A percentile compares a stretch with the other conserved stretches of the same genome.
phyloP scores from a whole-genome alignment of 2,329 filamentous ascomycete species.

The Zarea fungicola region DNA sequence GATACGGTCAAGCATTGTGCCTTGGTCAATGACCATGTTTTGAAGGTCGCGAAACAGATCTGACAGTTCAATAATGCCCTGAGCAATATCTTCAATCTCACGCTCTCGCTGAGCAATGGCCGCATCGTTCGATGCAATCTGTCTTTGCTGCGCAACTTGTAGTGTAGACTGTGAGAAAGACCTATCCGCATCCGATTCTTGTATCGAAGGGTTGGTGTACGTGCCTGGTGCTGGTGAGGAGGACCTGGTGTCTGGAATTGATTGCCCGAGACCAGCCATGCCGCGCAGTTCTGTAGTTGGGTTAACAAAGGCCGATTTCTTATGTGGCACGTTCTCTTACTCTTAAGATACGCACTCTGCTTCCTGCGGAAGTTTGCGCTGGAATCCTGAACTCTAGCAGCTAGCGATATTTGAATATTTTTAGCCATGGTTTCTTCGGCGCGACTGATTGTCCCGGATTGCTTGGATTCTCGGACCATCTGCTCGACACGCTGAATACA shows the following conservation, averaged over 20 bases:
- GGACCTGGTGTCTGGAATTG: slow-evolving; percentile 47
- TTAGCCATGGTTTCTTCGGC: slow-evolving; percentile 93
- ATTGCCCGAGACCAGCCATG: slow-evolving; percentile 54
- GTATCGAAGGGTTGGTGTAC: slow-evolving; percentile 79
- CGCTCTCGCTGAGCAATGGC: slow-evolving; percentile 87
- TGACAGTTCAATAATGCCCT: slow-evolving; percentile 93
- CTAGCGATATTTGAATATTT: slow-evolving; percentile 91
- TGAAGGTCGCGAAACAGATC: slow-evolving; percentile 97
- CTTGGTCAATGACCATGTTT: slow-evolving; percentile 89
- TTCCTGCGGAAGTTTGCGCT: slow-evolving; percentile 94
- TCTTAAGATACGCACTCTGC: slow-evolving; percentile 93
- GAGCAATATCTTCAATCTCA: slow-evolving; percentile 96
- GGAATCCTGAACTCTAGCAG: slow-evolving; percentile 81
- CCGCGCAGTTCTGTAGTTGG: slow-evolving; percentile 65
- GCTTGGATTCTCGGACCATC: slow-evolving; percentile 77
- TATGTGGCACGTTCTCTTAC: slow-evolving; percentile 43
- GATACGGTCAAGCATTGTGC: slow-evolving; percentile 86
- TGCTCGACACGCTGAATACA: slow-evolving; percentile 82
- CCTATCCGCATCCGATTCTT: slow-evolving; percentile 91
- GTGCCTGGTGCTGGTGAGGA: slow-evolving; percentile 44
- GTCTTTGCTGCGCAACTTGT: slow-evolving; percentile 67
- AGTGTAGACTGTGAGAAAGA: slow-evolving; percentile 87
- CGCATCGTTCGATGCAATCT: slow-evolving; percentile 70
- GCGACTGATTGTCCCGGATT: slow-evolving; percentile 64
- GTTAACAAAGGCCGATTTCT: too few species aligned